Conservation (phyloP, 768 basidiomycete genomes). For the Pisolithus albus region DNA sequence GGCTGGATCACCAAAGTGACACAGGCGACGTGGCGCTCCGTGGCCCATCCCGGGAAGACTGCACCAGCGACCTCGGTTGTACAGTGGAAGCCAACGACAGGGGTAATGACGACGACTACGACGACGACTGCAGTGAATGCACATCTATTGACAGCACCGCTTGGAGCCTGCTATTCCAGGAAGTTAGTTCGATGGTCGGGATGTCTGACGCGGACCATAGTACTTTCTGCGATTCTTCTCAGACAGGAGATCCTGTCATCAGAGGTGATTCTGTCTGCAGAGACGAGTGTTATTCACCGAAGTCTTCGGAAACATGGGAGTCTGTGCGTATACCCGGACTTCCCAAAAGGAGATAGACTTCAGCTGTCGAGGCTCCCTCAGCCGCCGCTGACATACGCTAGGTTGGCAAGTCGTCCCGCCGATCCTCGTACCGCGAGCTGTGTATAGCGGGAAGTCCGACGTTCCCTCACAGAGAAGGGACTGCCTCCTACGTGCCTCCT, state of each 20-base stretch:
- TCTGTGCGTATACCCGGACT: not conserved
- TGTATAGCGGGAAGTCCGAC: not conserved
- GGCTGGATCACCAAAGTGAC: not conserved
- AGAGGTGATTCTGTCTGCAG: not conserved
- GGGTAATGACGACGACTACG: conserved; percentile 4
- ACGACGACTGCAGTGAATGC: not conserved
- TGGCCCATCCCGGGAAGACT: not conserved
- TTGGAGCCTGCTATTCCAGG: conserved; percentile 25
- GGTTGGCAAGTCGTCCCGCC: not conserved
- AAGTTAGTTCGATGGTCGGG: conserved; percentile 28
- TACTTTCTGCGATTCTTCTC: not conserved
- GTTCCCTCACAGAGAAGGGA: not conserved
- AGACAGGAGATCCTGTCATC: not conserved
- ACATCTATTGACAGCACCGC: conserved; percentile 9
- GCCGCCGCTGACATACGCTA: not conserved
- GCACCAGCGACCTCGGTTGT: conserved; percentile 12
- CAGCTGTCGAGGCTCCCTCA: not conserved
- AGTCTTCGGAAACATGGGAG: not conserved
- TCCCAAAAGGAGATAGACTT: not conserved
- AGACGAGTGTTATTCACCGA: not conserved
- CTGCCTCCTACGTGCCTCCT: conserved; percentile 17
- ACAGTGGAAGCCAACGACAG: conserved; percentile 6
- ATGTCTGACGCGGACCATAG: conserved; percentile 16
- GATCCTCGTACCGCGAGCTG: not conserved
- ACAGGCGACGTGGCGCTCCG: not conserved